Percentiles rank a stretch among this genome's conserved stretches.
Conservation (phyloP, 176 grass and related monocot genomes). For the Lolium rigidum region DNA sequence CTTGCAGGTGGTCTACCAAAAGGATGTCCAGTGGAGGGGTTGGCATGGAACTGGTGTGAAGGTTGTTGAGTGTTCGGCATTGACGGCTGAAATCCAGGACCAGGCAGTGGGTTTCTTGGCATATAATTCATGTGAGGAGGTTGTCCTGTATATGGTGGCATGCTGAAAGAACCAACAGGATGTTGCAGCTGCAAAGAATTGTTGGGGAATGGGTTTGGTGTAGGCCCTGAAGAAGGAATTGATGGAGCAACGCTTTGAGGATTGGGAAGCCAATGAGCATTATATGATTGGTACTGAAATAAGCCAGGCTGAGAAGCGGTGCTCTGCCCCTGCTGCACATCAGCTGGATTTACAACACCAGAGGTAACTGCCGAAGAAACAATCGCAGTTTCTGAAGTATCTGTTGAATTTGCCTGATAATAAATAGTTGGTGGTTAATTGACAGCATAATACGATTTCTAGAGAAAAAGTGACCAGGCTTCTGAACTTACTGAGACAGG, state of each 20-base stretch:
- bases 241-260: conserved; percentile 41
- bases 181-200: conserved; percentile 52
- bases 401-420: conserved; percentile 52
- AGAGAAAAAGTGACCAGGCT: not conserved
- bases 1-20: conserved; percentile 42
- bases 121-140: conserved; percentile 52
- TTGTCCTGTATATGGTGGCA: conserved; percentile 55
- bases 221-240: conserved; percentile 40
- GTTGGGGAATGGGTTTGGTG: conserved; percentile 44
- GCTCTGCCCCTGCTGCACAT: conserved; percentile 32
- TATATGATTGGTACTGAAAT: conserved; percentile 65
- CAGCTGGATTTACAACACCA: conserved; percentile 45
- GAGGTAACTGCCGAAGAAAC: conserved; percentile 46
- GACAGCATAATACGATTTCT: conserved; percentile 18
- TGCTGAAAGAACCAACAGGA: conserved; percentile 40
- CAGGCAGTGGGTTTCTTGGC: conserved; percentile 45
- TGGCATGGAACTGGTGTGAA: conserved; percentile 44
- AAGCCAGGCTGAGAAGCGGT: conserved; percentile 50
- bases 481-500: conserved; percentile 70
- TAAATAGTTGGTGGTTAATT: conserved; percentile 39
- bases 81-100: conserved; percentile 48
- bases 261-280: conserved; percentile 57
- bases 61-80: conserved; percentile 50
- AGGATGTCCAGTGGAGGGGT: conserved; percentile 46
- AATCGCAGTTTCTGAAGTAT: conserved; percentile 34